phyloP scores from a whole-genome alignment of 768 basidiomycete species.

The Filobasidium floriforme region DNA sequence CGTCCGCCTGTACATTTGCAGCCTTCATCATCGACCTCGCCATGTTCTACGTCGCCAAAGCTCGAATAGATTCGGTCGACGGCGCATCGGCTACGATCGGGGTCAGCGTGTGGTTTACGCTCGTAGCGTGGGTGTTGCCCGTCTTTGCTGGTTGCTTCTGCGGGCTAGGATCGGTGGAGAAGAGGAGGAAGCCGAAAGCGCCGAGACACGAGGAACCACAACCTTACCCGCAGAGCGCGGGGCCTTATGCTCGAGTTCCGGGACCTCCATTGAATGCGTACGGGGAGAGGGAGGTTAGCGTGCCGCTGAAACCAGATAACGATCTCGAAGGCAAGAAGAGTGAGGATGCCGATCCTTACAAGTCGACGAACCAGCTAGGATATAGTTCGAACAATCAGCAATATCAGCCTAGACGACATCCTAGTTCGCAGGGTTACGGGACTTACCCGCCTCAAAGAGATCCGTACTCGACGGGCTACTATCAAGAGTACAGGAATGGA shows the following conservation, averaged over 20 bases:
- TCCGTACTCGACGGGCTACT: not conserved
- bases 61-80: conserved; percentile 64
- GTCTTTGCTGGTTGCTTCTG: conserved; percentile 61
- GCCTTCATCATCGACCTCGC: conserved; percentile 91
- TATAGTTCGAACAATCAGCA: not conserved
- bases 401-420: not conserved
- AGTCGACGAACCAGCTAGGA: not conserved
- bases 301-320: conserved; percentile 31
- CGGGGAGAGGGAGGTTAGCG: conserved; percentile 33
- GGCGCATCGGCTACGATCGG: conserved; percentile 75
- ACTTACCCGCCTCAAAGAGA: not conserved
- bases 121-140: conserved; percentile 36
- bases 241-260: conserved; percentile 40
- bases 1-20: conserved; percentile 65
- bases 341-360: not conserved
- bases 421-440: not conserved
- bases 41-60: conserved; percentile 79
- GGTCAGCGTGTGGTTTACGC: conserved; percentile 45
- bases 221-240: conserved; percentile 14
- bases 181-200: conserved; percentile 19
- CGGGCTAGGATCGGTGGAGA: conserved; percentile 54
- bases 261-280: conserved; percentile 17
- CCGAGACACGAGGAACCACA: conserved; percentile 5
- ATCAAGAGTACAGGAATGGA: not conserved
- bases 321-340: conserved; percentile 31